These are phyloP conservation scores for Infundibulicybe gibba DNA, from an alignment of 768 basidiomycete genomes.

Conservation along the genomic window DNA sequence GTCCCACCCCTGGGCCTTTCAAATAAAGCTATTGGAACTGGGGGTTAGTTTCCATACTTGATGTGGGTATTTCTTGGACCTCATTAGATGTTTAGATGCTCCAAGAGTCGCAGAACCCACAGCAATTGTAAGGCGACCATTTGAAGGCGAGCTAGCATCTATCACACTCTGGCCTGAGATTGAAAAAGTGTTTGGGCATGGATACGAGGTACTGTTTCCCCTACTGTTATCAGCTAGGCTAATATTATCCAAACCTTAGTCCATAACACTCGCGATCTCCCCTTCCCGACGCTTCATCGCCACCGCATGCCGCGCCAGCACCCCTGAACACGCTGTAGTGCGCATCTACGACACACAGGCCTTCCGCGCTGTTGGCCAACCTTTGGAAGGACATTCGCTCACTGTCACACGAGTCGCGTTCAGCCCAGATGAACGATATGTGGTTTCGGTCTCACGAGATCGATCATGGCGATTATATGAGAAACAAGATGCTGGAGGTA, in stretches of 20 bases:
- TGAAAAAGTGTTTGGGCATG: conserved; percentile 97
- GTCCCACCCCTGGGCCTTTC: conserved; percentile 94
- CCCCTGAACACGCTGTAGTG: conserved; percentile 84
- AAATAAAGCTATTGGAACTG: conserved; percentile 83
- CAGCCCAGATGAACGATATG: conserved; percentile 74
- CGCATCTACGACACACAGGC: conserved; percentile 73
- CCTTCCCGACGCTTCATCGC: conserved; percentile 68
- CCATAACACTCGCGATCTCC: conserved; percentile 78
- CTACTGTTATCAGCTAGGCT: background rate
- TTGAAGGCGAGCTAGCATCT: conserved; percentile 86
- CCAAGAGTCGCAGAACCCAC: too few species aligned
- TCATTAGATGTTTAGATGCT: background rate
- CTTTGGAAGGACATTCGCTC: conserved; percentile 79
- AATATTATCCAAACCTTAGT: conserved; percentile 36
- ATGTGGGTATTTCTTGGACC: background rate
- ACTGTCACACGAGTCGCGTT: conserved; percentile 91
- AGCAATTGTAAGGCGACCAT: conserved; percentile 42
- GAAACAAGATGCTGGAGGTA: conserved; percentile 38
- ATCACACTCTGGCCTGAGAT: conserved; percentile 94
- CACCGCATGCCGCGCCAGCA: conserved; percentile 88
- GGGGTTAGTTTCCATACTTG: conserved; percentile 30
- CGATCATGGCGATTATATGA: conserved; percentile 87
- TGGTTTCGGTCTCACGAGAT: conserved; percentile 89
- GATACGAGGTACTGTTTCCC: conserved; percentile 72
- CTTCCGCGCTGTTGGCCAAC: conserved; percentile 68